A percentile compares a stretch with the other conserved stretches of the same genome.
These are phyloP conservation scores for Eucalyptus caleyi DNA, from an alignment of 345 rosid genomes.

Conservation along the genomic window DNA sequence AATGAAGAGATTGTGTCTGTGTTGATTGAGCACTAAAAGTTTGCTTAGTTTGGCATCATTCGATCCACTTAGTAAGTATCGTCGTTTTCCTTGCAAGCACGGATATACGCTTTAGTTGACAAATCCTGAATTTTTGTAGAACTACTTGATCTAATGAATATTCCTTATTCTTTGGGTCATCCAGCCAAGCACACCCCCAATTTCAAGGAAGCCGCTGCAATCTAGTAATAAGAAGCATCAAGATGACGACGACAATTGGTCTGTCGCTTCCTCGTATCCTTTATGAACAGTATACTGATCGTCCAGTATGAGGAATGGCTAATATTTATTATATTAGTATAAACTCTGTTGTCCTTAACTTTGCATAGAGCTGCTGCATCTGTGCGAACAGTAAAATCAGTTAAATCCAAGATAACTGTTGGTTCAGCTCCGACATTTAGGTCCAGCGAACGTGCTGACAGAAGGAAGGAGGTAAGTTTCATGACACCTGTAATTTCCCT, in stretches of 20 bases:
- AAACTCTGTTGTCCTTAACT: constrained; percentile 40
- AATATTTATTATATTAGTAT: background rate
- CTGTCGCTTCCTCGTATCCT: constrained; percentile 94
- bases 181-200: constrained; percentile 42
- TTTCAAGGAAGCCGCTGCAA: constrained; percentile 42
- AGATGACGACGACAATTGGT: constrained; percentile 81
- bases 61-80: background rate
- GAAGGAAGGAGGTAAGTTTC: constrained; percentile 65
- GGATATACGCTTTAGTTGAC: background rate
- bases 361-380: constrained; percentile 56
- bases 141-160: background rate
- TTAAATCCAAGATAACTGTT: constrained; percentile 54
- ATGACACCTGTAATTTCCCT: background rate
- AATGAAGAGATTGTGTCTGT: background rate
- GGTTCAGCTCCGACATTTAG: constrained; percentile 89
- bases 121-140: background rate
- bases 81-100: background rate
- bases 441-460: constrained; percentile 72
- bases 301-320: background rate
- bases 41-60: background rate
- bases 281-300: background rate
- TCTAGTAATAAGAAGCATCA: constrained; percentile 42
- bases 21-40: background rate
- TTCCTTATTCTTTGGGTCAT: background rate
- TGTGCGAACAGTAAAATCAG: constrained; percentile 23